These are phyloP conservation scores for Irpex lacteus DNA, from an alignment of 1,284 basidiomycete species.

Conservation along the genomic window DNA sequence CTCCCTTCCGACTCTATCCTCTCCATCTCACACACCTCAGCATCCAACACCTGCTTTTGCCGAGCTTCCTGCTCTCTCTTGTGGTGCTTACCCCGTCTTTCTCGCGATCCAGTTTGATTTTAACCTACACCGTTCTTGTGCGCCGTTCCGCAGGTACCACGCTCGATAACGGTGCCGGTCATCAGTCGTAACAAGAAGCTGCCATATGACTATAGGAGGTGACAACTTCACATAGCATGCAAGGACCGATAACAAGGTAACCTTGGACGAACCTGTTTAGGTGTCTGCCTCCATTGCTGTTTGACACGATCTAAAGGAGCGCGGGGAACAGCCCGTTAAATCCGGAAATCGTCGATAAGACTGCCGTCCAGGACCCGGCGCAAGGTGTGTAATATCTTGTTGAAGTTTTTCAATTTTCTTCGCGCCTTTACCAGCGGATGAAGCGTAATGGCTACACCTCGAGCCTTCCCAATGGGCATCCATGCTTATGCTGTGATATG, in stretches of 20 bases:
- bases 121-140: not conserved
- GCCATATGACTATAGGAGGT: constrained; percentile 11
- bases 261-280: constrained; percentile 3
- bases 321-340: not conserved
- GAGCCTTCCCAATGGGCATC: no score
- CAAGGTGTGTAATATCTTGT: not conserved
- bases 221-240: constrained; percentile 12
- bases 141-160: not conserved
- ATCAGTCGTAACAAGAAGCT: constrained; percentile 5
- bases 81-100: not conserved
- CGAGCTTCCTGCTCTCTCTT: not conserved
- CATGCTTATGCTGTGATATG: no score
- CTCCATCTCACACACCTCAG: not conserved
- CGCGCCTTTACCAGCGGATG: no score
- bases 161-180: not conserved
- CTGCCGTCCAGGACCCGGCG: not conserved
- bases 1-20: not conserved
- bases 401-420: not conserved
- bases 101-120: not conserved
- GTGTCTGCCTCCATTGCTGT: not conserved
- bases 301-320: not conserved
- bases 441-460: no score
- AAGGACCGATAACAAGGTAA: constrained; percentile 12
- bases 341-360: not conserved
- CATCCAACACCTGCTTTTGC: not conserved